Evolutionary conservation across 768 basidiomycete genomes (phyloP).

Genomic region (Trametes maxima): DNA sequence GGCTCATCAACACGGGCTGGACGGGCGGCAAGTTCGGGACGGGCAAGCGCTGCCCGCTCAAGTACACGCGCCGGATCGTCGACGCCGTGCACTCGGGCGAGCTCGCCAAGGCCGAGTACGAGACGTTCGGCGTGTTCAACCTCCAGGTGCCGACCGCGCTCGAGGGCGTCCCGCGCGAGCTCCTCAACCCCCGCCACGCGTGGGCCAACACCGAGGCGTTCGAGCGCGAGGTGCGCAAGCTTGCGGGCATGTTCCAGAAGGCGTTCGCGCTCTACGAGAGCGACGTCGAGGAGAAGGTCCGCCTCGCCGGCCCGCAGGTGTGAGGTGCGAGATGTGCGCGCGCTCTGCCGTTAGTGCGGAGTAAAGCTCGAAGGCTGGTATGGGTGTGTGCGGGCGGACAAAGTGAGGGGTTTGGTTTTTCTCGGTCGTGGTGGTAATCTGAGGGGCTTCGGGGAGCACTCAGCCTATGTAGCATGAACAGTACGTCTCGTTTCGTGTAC

Average conservation of each 20-base stretch:
- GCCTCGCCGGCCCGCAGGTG: constrained; percentile 71
- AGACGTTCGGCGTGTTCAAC: constrained; percentile 81
- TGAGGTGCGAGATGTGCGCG: not conserved
- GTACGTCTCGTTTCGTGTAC: constrained; percentile 1
- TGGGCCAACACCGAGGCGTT: constrained; percentile 92
- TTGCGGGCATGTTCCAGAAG: constrained; percentile 92
- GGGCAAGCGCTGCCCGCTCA: constrained; percentile 95
- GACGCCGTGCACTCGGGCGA: constrained; percentile 95
- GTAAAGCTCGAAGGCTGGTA: not conserved
- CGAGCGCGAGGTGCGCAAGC: constrained; percentile 82
- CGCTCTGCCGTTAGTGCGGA: not conserved
- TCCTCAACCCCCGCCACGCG: constrained; percentile 85
- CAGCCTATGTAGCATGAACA: not conserved
- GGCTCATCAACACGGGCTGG: constrained; percentile 99
- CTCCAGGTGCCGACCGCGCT: constrained; percentile 82
- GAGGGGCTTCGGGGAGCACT: not conserved
- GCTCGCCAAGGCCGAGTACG: constrained; percentile 84
- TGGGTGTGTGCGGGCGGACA: too few relatives aligned
- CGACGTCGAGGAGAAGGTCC: constrained; percentile 80
- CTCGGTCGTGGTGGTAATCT: not conserved
- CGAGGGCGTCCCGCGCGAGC: constrained; percentile 86
- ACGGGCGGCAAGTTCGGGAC: constrained; percentile 91
- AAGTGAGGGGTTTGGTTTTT: not conserved
- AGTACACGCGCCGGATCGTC: constrained; percentile 93
- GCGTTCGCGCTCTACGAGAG: constrained; percentile 92